Conservation (phyloP, 2,329 filamentous ascomycete genomes). For the Xylariales sp. region DNA sequence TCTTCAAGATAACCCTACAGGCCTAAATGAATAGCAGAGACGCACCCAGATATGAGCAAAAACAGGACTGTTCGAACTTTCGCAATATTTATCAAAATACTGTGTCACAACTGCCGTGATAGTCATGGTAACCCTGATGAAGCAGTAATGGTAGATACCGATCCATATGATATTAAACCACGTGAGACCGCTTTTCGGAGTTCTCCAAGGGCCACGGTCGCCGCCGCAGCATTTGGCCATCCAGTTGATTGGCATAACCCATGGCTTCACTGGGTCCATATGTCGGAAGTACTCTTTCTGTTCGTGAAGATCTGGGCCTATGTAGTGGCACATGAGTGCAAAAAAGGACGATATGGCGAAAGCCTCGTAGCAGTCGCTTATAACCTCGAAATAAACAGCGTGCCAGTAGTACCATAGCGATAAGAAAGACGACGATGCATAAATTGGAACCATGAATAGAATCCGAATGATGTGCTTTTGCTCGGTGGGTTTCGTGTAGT, state of each 20-base stretch:
- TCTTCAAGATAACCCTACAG: too few species aligned
- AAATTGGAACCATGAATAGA: slow-evolving; percentile 82
- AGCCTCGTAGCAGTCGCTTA: slow-evolving; percentile 84
- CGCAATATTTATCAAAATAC: slow-evolving; percentile 67
- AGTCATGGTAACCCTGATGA: slow-evolving; percentile 75
- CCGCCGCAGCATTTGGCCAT: slow-evolving; percentile 68
- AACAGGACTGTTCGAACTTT: slow-evolving; percentile 69
- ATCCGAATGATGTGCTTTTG: slow-evolving; percentile 77
- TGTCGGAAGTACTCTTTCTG: slow-evolving; percentile 79
- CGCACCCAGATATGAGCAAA: slow-evolving; percentile 90
- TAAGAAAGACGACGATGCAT: slow-evolving; percentile 69
- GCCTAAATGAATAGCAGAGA: too few species aligned
- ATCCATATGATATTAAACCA: slow-evolving; percentile 90
- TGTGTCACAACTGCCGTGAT: slow-evolving; percentile 72
- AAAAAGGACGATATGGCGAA: slow-evolving; percentile 88
- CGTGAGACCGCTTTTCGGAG: slow-evolving; percentile 75
- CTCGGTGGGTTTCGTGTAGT: slow-evolving; percentile 58
- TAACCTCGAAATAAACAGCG: slow-evolving; percentile 74
- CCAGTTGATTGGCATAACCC: slow-evolving; percentile 72
- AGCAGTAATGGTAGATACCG: slow-evolving; percentile 81
- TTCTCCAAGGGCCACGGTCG: slow-evolving; percentile 63
- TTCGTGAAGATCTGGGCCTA: slow-evolving; percentile 70
- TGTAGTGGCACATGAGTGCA: slow-evolving; percentile 74
- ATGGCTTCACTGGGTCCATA: slow-evolving; percentile 60
- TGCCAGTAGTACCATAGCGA: slow-evolving; percentile 71